Evolutionary conservation across 345 rosid genomes (phyloP), one percentile per base, ranked within the genome.

Genomic region (Tarenaya hassleriana): DNA sequence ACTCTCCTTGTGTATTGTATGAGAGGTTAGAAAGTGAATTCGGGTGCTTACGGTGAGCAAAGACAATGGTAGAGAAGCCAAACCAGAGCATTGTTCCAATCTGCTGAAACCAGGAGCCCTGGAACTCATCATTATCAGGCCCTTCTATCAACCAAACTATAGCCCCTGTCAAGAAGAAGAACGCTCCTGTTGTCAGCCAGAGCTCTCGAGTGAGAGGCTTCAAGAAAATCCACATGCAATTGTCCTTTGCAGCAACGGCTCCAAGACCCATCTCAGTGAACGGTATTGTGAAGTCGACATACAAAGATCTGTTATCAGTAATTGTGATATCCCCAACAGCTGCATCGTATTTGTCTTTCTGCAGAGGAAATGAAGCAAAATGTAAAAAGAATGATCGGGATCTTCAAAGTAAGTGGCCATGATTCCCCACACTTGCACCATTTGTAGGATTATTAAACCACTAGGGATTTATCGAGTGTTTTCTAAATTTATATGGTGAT

Each of bases 271-370:
- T 18, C 19, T 68, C 72, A 19, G 50, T 68, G 32, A 63, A 73
- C 10, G 76, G 78, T 47, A 66, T 67, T n/a, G 78, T 56, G 55
- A 77, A 77, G 46, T 77, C 82, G 15, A 71, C 82, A 5, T 66
- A 56, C 19, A 18, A 58, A 4, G 77, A 60, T 39, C 82, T 54
- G 53, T 70, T 68, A 13, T 68, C 60, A 4, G 71, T 64, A 34
- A 77, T 65, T 3, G 76, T 45, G 42, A 62, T 68, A 50, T 77
- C 82, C 16, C 73, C 82, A 38, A 77, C 70, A 24, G 41, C 70
- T 15, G 66, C 79, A 56, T 77, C 82, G 17, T 56, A 68, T 31
- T 57, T 62, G 76, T 77, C 68, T 34, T 60, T 52, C 45, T 47
- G 53, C 14, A n/a, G 27, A 45, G 16, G 29, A 34, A 35, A 21